Evolutionary conservation across 495 filamentous ascomycete genomes (phyloP), one percentile per base, ranked within the genome.

Genomic region (Podospora conica): DNA sequence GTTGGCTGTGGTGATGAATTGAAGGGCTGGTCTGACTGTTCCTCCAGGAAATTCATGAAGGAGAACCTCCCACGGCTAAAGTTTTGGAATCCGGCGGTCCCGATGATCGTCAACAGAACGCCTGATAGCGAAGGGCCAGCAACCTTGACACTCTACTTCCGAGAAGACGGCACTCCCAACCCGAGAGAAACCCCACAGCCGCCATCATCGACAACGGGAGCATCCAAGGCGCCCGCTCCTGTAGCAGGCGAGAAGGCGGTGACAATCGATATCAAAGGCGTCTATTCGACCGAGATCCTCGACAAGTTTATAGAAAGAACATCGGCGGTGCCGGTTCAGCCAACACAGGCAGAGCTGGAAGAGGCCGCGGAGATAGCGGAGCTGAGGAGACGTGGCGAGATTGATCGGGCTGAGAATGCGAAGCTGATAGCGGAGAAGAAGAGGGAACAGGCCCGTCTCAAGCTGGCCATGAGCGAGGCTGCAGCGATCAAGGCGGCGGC

Each of bases 11-110:
- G 24, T 15, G 18, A 48, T 18, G 3, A 54, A 54, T 11, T 8
- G 12, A 9, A 5, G 40, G 21, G 18, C 15, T 56, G 25, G 55
- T 54, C 15, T 29, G 23, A 24, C 27, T 15, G 15, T 29, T 3
- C 48, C 3, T 28, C 12, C 59, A 91, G 90, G 65, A 91, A 92
- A 82, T 96, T 98, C 83, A 97, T 92, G 93, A 87, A 85, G 58
- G 78, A 86, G 48, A 89, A 85, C 70, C 87, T 98, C 31, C 90
- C 91, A 2, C 86, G 91, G 68, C 81, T 98, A 24, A 96, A 98
- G 82, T 98, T 88, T 81, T 90, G 95, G 81, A 98, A 98, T 74
- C 95, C 95, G 0, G 80, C 85, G 9, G 74, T 98, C 18, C 84
- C 86, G 18, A 94, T 98, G 87, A 88, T 90, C 40, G 87, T 98